Evolutionary conservation across 2,329 filamentous ascomycete genomes (phyloP).

Genomic region (Colletotrichum trifolii): DNA sequence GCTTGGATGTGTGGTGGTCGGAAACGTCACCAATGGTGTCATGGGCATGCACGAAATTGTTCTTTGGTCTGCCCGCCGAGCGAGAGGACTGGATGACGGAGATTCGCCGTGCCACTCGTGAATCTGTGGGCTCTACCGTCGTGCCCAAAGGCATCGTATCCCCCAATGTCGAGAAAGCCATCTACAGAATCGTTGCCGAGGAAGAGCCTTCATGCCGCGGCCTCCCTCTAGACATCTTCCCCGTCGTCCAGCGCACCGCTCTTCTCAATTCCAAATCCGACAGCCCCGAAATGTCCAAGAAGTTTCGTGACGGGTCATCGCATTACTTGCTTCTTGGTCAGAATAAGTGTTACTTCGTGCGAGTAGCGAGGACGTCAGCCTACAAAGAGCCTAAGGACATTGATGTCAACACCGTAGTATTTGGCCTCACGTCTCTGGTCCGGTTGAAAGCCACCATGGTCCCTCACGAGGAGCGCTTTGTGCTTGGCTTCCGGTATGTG

Average conservation of each 20-base stretch:
- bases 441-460: conserved; percentile 62
- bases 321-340: conserved; percentile 66
- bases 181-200: conserved; percentile 58
- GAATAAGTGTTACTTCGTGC: conserved; percentile 63
- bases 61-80: conserved; percentile 60
- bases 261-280: conserved; percentile 53
- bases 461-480: conserved; percentile 66
- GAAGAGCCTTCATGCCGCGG: conserved; percentile 53
- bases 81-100: conserved; percentile 62
- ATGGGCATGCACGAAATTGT: conserved; percentile 60
- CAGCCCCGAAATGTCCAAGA: conserved; percentile 56
- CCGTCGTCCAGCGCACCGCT: conserved; percentile 60
- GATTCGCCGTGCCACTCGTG: conserved; percentile 55
- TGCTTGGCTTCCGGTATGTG: conserved; percentile 64
- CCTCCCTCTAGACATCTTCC: conserved; percentile 56
- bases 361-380: conserved; percentile 59
- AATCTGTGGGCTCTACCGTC: conserved; percentile 48
- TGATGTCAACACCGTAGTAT: conserved; percentile 60
- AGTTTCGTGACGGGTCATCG: conserved; percentile 60
- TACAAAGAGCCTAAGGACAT: conserved; percentile 57
- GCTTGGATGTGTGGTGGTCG: conserved; percentile 68
- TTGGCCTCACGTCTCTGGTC: conserved; percentile 64
- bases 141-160: conserved; percentile 52
- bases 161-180: conserved; percentile 58
- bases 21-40: conserved; percentile 54